Conservation (phyloP, 2,329 filamentous ascomycete genomes). For the Cordyceps fumosorosea region DNA sequence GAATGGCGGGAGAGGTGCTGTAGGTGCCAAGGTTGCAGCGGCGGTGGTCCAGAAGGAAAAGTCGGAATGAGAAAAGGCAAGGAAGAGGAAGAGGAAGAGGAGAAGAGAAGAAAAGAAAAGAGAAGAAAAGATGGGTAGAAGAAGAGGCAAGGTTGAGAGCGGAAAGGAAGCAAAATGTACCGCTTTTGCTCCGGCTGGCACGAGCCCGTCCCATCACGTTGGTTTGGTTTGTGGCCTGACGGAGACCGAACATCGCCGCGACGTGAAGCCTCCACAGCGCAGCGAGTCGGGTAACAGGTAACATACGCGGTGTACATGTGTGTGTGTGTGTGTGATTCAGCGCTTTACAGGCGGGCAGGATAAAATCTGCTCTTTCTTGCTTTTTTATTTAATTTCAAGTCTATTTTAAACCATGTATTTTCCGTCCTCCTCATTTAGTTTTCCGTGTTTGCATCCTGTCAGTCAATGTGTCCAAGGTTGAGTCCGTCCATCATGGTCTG, state of each 20-base stretch:
- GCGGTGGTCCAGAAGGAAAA: no score
- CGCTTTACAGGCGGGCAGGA: not conserved
- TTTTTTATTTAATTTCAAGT: no score
- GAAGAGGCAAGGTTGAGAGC: not conserved
- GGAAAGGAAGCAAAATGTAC: not conserved
- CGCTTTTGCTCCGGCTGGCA: slow-evolving; percentile 1
- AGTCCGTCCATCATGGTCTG: no score
- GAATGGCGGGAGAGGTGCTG: not conserved
- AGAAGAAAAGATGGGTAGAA: not conserved
- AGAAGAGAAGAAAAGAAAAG: not conserved
- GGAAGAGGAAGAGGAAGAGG: not conserved
- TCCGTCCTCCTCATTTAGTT: no score
- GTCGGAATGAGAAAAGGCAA: not conserved
- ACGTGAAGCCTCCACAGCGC: not conserved
- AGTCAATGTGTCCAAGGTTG: no score
- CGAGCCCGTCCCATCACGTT: not conserved
- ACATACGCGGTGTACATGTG: no score
- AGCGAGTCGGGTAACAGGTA: not conserved
- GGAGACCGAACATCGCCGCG: slow-evolving; percentile 8
- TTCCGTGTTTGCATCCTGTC: no score
- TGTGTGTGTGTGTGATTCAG: not conserved
- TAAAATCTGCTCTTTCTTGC: no score
- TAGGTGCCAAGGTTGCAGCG: not conserved
- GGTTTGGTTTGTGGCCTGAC: slow-evolving; percentile 1
- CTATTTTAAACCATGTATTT: no score